Conservation (phyloP, 345 rosid genomes). For the Populus ilicifolia region DNA sequence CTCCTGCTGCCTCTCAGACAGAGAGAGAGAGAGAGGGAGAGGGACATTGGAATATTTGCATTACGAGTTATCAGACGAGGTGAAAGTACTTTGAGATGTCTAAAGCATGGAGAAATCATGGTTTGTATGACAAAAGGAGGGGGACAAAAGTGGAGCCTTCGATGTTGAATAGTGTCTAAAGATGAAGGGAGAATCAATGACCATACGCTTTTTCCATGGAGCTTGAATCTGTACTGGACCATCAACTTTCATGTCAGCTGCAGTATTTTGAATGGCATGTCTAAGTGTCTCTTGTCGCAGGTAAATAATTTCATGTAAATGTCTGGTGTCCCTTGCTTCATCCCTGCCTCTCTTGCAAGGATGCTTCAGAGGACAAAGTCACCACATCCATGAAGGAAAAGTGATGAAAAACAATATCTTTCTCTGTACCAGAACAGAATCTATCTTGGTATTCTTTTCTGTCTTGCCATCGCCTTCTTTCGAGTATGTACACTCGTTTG, state of each 20-base stretch:
- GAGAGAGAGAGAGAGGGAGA: not conserved
- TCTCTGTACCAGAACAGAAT: too few species aligned
- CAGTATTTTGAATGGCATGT: constrained; percentile 8
- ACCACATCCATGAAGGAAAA: not conserved
- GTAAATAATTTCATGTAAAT: not conserved
- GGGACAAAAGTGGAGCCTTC: constrained; percentile 11
- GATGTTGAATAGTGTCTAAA: constrained; percentile 4
- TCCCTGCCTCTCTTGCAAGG: not conserved
- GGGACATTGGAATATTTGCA: constrained; percentile 5
- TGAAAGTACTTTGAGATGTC: constrained; percentile 4
- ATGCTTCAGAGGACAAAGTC: not conserved
- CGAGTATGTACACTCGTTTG: not conserved
- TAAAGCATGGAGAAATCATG: not conserved
- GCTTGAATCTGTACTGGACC: constrained; percentile 12
- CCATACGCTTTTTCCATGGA: not conserved
- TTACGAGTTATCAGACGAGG: not conserved
- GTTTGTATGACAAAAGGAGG: constrained; percentile 1
- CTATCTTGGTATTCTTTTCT: not conserved
- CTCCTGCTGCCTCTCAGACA: not conserved
- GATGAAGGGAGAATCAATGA: constrained; percentile 2
- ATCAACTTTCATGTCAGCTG: not conserved
- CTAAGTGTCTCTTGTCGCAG: not conserved
- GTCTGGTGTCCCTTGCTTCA: not conserved
- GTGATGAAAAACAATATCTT: not conserved
- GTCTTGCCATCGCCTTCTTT: not conserved